Conservation (phyloP, 768 basidiomycete species). For the Termitomyces bulborhizus region DNA sequence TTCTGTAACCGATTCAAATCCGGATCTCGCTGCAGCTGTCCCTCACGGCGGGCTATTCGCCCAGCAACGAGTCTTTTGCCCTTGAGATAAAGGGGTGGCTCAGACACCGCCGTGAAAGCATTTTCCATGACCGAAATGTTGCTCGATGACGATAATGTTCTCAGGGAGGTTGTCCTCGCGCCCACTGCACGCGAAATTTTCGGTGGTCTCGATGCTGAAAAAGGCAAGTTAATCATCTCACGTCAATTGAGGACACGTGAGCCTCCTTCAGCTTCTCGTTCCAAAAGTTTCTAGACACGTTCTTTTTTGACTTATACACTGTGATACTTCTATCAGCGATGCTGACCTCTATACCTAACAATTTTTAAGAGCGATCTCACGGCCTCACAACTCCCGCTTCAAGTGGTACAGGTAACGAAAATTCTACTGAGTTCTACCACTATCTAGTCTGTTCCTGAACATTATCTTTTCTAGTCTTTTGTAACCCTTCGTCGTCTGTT, state of each 20-base stretch:
- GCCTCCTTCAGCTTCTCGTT: neutral
- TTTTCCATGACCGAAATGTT: neutral
- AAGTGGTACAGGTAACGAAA: conserved; percentile 16
- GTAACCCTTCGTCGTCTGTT: conserved; percentile 16
- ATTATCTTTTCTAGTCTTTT: conserved; percentile 16
- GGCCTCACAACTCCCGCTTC: conserved; percentile 6
- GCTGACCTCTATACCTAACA: conserved; percentile 11
- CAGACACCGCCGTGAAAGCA: neutral
- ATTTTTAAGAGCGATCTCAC: conserved; percentile 14
- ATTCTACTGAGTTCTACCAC: conserved; percentile 18
- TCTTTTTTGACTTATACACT: neutral
- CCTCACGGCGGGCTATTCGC: neutral
- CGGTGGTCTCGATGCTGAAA: conserved; percentile 1
- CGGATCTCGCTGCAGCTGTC: neutral
- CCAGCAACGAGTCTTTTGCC: too few species aligned
- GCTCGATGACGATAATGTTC: neutral
- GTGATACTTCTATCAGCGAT: neutral
- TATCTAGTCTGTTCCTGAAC: conserved; percentile 2
- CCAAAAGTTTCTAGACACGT: neutral
- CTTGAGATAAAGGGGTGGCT: neutral
- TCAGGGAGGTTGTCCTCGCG: neutral
- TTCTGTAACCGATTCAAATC: neutral
- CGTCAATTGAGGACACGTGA: conserved; percentile 5
- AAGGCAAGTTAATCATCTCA: conserved; percentile 8
- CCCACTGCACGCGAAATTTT: neutral